Conservation (phyloP, 768 basidiomycete species). For the Phylloporus arenicola region DNA sequence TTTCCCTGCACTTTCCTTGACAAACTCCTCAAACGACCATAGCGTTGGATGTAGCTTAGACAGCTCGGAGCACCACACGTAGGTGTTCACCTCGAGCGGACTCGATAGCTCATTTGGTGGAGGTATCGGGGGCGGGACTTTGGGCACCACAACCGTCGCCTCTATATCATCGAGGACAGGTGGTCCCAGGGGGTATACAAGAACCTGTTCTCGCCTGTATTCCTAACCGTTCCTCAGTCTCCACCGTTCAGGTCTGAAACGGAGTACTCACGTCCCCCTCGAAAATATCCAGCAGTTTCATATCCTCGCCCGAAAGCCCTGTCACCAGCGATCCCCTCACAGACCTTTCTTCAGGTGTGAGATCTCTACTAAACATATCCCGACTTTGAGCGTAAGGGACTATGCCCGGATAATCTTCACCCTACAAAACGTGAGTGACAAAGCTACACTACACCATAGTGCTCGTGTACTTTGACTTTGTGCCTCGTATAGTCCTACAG, state of each 20-base stretch:
- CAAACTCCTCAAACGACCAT: conserved; percentile 84
- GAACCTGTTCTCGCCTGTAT: conserved; percentile 55
- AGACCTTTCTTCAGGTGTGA: conserved; percentile 55
- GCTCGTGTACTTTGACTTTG: conserved; percentile 52
- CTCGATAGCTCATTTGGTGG: conserved; percentile 28
- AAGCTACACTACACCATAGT: not conserved
- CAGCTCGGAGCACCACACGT: conserved; percentile 54
- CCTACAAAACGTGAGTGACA: conserved; percentile 30
- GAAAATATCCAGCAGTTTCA: conserved; percentile 69
- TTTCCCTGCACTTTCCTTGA: conserved; percentile 67
- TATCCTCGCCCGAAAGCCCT: conserved; percentile 62
- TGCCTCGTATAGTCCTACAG: conserved; percentile 75
- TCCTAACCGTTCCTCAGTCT: conserved; percentile 46
- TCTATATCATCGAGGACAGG: conserved; percentile 29
- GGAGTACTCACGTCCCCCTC: conserved; percentile 63
- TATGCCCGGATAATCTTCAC: conserved; percentile 80
- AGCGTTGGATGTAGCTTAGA: conserved; percentile 47
- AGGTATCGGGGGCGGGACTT: conserved; percentile 40
- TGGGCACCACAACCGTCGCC: conserved; percentile 32
- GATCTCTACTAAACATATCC: conserved; percentile 42
- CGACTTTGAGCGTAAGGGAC: conserved; percentile 52
- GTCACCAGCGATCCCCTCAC: conserved; percentile 77
- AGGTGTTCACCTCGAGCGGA: conserved; percentile 56
- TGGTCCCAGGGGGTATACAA: conserved; percentile 50
- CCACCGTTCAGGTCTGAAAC: not conserved